Conservation (phyloP, 2,329 filamentous ascomycete species). For the Diaporthe vexans region DNA sequence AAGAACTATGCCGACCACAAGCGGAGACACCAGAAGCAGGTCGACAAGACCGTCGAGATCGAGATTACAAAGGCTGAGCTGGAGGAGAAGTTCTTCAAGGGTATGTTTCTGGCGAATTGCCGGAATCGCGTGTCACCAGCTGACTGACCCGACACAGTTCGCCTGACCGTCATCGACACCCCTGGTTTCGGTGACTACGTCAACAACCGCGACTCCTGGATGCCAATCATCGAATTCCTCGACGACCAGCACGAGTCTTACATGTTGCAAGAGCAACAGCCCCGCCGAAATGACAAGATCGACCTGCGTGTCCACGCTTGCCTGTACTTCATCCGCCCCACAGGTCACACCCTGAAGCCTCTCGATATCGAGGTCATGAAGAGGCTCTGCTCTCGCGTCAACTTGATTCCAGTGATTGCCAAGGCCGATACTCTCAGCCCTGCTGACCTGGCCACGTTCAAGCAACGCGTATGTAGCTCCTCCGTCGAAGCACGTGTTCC, state of each 20-base stretch:
- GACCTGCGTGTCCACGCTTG: slow-evolving; percentile 98
- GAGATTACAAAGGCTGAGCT: slow-evolving; percentile 99
- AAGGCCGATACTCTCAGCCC: slow-evolving; percentile 99
- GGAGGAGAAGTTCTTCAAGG: slow-evolving; percentile 99
- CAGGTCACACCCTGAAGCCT: slow-evolving; percentile 97
- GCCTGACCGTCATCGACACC: slow-evolving; percentile 98
- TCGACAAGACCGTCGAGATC: slow-evolving; percentile 99
- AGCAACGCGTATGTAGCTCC: slow-evolving; percentile 79
- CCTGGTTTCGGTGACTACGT: slow-evolving; percentile 99
- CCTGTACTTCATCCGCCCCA: slow-evolving; percentile 99
- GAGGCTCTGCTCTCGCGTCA: slow-evolving; percentile 96
- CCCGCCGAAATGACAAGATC: slow-evolving; percentile 97
- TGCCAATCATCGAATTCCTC: slow-evolving; percentile 99
- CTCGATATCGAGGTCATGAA: slow-evolving; percentile 99
- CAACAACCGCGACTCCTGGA: slow-evolving; percentile 99
- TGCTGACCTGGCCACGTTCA: slow-evolving; percentile 91
- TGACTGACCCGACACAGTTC: slow-evolving; percentile 72
- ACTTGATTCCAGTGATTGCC: slow-evolving; percentile 97
- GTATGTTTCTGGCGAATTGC: slow-evolving; percentile 62
- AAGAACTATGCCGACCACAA: slow-evolving; percentile 99
- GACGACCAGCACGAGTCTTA: slow-evolving; percentile 99
- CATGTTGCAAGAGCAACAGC: slow-evolving; percentile 99
- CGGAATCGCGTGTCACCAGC: slow-evolving; percentile 12
- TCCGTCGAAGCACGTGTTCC: neutral
- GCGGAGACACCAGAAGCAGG: slow-evolving; percentile 98